A percentile compares a stretch with the other conserved stretches of the same genome.
Evolutionary conservation across 805 yeast species (phyloP).

Genomic region (Spathaspora girioi): DNA sequence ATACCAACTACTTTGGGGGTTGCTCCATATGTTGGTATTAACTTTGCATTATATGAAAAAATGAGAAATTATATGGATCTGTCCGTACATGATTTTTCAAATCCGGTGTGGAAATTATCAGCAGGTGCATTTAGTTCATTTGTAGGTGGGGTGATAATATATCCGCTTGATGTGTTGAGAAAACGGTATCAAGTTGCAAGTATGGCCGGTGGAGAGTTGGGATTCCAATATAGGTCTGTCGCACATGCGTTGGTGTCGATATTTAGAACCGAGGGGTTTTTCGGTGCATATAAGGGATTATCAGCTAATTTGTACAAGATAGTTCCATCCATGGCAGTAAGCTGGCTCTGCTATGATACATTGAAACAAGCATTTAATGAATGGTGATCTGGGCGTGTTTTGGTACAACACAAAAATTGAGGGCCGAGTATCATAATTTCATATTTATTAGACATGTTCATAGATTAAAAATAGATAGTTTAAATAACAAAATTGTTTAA

Average conservation of each 20-base stretch:
- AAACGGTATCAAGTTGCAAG: conserved; percentile 88
- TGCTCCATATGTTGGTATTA: conserved; percentile 93
- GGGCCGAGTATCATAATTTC: not conserved
- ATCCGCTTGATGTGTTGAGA: conserved; percentile 86
- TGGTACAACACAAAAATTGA: no score
- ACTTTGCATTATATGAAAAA: conserved; percentile 85
- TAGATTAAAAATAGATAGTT: not conserved
- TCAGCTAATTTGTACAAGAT: conserved; percentile 84
- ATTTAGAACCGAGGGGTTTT: conserved; percentile 66
- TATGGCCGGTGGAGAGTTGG: conserved; percentile 73
- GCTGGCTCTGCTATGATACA: conserved; percentile 83
- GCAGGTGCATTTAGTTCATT: conserved; percentile 90
- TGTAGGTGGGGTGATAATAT: conserved; percentile 83
- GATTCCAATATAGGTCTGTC: conserved; percentile 78
- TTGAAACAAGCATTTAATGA: conserved; percentile 43
- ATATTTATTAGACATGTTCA: not conserved
- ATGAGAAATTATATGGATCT: conserved; percentile 54
- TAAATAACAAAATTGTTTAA: not conserved
- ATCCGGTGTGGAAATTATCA: conserved; percentile 54
- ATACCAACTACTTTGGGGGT: conserved; percentile 92
- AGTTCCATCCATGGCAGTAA: conserved; percentile 93
- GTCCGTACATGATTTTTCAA: conserved; percentile 31
- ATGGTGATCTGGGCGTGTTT: conserved; percentile 19
- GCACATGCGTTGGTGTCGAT: conserved; percentile 70
- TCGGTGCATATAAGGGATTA: conserved; percentile 70